A percentile compares a stretch with the other conserved stretches of the same genome.
These are phyloP conservation scores for Trypanosoma theileri DNA, from an alignment of 208 protist genomes.

Conservation along the genomic window DNA sequence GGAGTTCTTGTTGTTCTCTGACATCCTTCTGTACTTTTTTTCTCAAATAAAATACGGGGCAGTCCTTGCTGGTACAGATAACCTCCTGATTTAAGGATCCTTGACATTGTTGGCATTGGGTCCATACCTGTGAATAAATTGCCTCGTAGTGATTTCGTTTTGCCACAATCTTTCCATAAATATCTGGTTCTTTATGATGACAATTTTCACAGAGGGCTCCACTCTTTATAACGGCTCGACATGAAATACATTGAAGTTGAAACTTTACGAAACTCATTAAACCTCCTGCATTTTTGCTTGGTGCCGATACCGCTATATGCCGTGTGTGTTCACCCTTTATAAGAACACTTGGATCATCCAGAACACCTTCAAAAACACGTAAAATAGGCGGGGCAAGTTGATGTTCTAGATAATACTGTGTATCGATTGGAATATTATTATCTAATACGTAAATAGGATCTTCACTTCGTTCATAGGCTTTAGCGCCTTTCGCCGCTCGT, in stretches of 20 bases:
- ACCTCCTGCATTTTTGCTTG: constrained; percentile 91
- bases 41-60: constrained; percentile 99
- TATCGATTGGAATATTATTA: constrained; percentile 90
- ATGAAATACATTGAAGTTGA: constrained; percentile 95
- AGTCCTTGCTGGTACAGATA: constrained; percentile 96
- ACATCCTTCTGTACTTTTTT: constrained; percentile 99
- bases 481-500: constrained; percentile 77
- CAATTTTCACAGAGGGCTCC: constrained; percentile 94
- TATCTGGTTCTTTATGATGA: constrained; percentile 77
- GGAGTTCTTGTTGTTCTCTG: constrained; percentile 85
- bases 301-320: constrained; percentile 92
- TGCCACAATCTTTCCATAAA: constrained; percentile 93
- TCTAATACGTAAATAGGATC: constrained; percentile 98
- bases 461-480: constrained; percentile 99
- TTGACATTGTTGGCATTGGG: constrained; percentile 99
- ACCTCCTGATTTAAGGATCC: constrained; percentile 97
- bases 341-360: constrained; percentile 90
- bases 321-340: constrained; percentile 98
- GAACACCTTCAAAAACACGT: constrained; percentile 95
- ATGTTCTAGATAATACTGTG: constrained; percentile 90
- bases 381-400: constrained; percentile 80
- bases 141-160: constrained; percentile 94
- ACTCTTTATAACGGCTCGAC: constrained; percentile 80
- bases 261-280: constrained; percentile 98
- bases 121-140: constrained; percentile 97